Base-by-base conservation (phyloP, 192 early-diverging fungal species). In the Podila epigama region DNA sequence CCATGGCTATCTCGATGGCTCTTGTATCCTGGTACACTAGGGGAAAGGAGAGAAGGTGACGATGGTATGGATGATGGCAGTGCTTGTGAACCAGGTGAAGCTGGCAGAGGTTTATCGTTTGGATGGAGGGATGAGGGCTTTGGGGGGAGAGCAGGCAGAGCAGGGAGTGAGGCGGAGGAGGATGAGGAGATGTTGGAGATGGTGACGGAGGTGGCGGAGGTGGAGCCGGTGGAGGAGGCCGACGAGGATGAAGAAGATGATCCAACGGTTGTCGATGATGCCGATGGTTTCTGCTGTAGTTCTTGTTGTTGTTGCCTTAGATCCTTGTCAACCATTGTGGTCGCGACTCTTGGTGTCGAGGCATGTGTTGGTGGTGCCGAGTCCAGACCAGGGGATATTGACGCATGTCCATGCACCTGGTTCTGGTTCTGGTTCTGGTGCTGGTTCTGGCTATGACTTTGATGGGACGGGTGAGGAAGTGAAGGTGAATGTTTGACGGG, bases 81-180 rank as follows among this genome's bases (percentile, higher is more conserved):
- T 2, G 42, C 5, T 29, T 57, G 58, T 13, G 50, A 41, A 7
- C 31, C 5, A 39, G 67, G 58, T 13, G 50, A 41, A 7, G 39
- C 39, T 1, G 68, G 68, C 37, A 69, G 60, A 39, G 68, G 59
- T 28, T 69, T 69, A 33, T 69, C 39, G n/a, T 55, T 9, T 22
- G 48, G 39, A 4, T 34, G 18, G 58, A 22, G 11, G 44, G 60
- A 75, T 51, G 78, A 58, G 62, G 20, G 35, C 41, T 73, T 44
- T 22, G 51, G 10, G 18, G 42, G 22, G 6, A 28, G 11, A 59
- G 10, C 33, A 52, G 25, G 25, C 31, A 52, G 51, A 16, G 15
- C 25, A 16, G 12, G 16, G 20, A 59, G 40, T 9, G 31, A 6
- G 16, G 40, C 8, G 35, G 40, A 59, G 27, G 40, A 60, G 6